A percentile compares a stretch with the other conserved stretches of the same genome.
These are phyloP conservation scores for Novymonas esmeraldas DNA, from an alignment of 208 protist genomes.

Conservation along the genomic window DNA sequence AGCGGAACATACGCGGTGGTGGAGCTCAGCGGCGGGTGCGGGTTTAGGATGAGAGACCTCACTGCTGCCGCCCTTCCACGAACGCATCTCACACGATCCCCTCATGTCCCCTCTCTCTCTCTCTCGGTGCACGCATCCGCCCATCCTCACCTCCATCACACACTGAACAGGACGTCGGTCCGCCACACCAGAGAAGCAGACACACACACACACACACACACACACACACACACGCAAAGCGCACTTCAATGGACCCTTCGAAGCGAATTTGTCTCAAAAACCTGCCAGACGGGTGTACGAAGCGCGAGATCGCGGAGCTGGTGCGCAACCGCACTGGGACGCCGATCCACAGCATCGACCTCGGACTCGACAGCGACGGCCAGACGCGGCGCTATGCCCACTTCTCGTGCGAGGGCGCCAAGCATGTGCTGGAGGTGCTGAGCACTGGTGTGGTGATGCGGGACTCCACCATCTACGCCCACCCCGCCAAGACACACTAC, in stretches of 20 bases:
- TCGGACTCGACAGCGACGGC: conserved; percentile 66
- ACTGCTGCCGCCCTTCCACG: no score
- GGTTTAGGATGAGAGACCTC: no score
- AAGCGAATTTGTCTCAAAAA: conserved; percentile 90
- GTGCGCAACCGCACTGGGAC: conserved; percentile 78
- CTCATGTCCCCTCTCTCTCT: no score
- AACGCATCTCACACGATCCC: no score
- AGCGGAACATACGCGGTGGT: no score
- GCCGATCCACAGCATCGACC: conserved; percentile 85
- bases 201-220: no score
- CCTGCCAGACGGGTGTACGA: conserved; percentile 77
- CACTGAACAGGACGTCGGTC: no score
- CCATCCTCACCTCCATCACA: no score
- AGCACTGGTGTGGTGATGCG: conserved; percentile 43
- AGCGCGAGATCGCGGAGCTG: conserved; percentile 85
- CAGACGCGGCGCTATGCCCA: conserved; percentile 75
- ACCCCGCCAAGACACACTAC: conserved; percentile 71
- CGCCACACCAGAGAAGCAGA: no score
- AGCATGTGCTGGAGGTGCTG: conserved; percentile 77
- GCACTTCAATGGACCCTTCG: conserved; percentile 70
- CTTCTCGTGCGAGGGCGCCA: conserved; percentile 85
- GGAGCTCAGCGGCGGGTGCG: no score
- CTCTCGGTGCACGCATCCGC: no score
- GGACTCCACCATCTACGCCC: conserved; percentile 42
- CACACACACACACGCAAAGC: background rate